A percentile compares a stretch with the other conserved stretches of the same genome.
These are phyloP conservation scores for Diaporthe destruens DNA, from an alignment of 2,329 filamentous ascomycete genomes.

Conservation along the genomic window DNA sequence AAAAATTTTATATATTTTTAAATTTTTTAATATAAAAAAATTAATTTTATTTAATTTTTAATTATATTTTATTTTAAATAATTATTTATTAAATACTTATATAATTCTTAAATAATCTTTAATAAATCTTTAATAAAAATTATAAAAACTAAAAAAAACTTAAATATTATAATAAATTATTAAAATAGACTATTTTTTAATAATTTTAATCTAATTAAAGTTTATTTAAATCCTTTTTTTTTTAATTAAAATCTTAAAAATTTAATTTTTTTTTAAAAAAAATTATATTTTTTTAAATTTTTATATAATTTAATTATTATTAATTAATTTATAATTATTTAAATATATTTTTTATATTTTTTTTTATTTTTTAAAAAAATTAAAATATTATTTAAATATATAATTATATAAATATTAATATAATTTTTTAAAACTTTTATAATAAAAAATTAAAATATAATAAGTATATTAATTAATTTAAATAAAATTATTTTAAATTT, in stretches of 20 bases:
- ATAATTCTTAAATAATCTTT: neutral
- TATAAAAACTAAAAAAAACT: neutral
- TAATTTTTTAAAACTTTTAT: neutral
- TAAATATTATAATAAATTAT: neutral
- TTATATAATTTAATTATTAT: neutral
- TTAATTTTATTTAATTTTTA: neutral
- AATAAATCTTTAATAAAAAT: neutral
- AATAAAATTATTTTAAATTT: neutral
- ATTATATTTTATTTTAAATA: neutral
- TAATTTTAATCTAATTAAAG: neutral
- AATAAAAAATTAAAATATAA: neutral
- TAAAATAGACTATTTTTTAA: neutral
- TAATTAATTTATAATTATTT: neutral
- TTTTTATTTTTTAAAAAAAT: neutral
- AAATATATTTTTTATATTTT: neutral
- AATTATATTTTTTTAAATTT: neutral
- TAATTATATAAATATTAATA: slow-evolving; percentile 6
- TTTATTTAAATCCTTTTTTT: neutral
- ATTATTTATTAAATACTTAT: neutral
- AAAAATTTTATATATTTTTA: neutral
- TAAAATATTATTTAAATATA: slow-evolving; percentile 2
- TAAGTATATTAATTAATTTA: neutral
- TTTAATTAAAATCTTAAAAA: neutral
- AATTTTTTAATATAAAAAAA: neutral
- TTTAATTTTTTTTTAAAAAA: neutral